Evolutionary conservation across 225 moss, liverwort and hornwort genomes (phyloP), one percentile per base, ranked within the genome.

Genomic region (Pseudoscleropodium purum): DNA sequence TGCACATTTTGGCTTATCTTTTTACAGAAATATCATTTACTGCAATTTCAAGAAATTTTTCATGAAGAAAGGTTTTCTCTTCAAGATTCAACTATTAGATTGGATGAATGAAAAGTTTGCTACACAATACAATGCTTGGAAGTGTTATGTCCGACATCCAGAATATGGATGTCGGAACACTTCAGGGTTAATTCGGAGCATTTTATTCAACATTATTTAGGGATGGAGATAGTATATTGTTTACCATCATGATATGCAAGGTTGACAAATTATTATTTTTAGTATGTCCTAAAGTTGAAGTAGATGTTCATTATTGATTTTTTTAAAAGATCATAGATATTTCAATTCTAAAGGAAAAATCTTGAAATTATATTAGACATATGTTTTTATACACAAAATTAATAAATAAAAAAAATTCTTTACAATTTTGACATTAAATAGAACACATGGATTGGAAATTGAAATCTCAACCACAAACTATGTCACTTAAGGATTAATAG

Each of bases 401-500:
- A 20, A 37, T 37, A 11, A 37, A 37, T n/a, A 23, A 45, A 45
- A 45, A 6, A 45, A 45, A 45, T 69, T n/a, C 1, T 7, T 25
- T 24, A 25, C 3, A 25, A 25, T 70, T 39, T 39, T 39, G 7
- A 39, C 4, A 39, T 39, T 24, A 60, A 72, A 27, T 43, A 0
- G 2, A 73, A 43, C 1, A 6, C 6, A 73, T 29, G 10, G 43
- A 27, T 73, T 43, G 3, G 15, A 43, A 73, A 73, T 73, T 43
- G 16, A 73, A 73, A 16, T 10, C 3, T 73, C 27, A 9, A 43
- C 3, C 3, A 41, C 16, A 9, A 15, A 39, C 1, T 9, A 41
- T 8, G 4, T 72, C 0, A 3, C 8, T 73, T 0, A 2, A 43
- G 2, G 27, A 1, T 16, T 73, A 27, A 27, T 16, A 29, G 29